Evolutionary conservation across 192 early-diverging fungal species (phyloP).

Genomic region (Gaertneriomyces semiglobifer): DNA sequence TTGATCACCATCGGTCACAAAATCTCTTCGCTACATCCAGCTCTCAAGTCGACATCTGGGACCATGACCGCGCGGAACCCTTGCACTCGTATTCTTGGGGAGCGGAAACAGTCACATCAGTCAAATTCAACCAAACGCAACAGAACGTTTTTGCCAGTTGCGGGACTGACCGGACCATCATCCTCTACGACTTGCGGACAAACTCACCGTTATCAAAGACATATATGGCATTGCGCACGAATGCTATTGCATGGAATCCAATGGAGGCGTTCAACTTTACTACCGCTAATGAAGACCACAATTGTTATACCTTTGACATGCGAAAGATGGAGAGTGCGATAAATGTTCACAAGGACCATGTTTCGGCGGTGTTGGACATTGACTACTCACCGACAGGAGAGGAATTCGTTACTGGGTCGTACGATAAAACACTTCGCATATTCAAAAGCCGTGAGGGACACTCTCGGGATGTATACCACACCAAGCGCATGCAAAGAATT

Average conservation of each 20-base stretch:
- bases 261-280: constrained; percentile 98
- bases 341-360: constrained; percentile 92
- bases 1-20: constrained; percentile 87
- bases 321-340: constrained; percentile 81
- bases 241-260: constrained; percentile 98
- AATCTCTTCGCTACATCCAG: constrained; percentile 86
- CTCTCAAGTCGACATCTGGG: constrained; percentile 88
- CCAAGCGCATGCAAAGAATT: constrained; percentile 95
- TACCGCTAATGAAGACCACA: constrained; percentile 96
- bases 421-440: constrained; percentile 89
- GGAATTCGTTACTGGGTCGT: constrained; percentile 93
- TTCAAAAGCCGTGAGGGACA: constrained; percentile 77
- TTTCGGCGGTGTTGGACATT: constrained; percentile 95
- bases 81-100: constrained; percentile 85
- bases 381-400: constrained; percentile 98
- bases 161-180: constrained; percentile 90
- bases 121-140: constrained; percentile 97
- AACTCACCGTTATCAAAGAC: constrained; percentile 81
- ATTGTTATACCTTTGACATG: constrained; percentile 97
- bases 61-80: constrained; percentile 82
- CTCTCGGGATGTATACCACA: constrained; percentile 92
- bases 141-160: constrained; percentile 88
- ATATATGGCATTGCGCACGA: constrained; percentile 80
- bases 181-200: constrained; percentile 91
- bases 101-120: constrained; percentile 88